Base-by-base conservation (phyloP, 768 basidiomycete species). In the Stropharia rugosoannulata region DNA sequence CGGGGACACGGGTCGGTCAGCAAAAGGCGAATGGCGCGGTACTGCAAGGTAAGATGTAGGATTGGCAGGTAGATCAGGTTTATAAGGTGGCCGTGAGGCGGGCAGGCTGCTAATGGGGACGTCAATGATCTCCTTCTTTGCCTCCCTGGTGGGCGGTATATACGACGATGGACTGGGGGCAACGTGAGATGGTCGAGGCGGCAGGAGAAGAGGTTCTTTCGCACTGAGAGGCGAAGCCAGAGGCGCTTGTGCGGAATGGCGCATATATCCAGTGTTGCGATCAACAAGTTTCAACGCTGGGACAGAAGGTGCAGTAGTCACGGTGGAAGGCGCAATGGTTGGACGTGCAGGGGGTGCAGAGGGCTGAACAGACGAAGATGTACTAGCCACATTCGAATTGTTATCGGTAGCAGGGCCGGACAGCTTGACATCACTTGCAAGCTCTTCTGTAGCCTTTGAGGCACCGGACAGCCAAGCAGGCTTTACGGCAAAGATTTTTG, bases 101-200 rank as follows among this genome's bases (percentile, higher is more conserved):
- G 50, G 40, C 1, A 42, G 41, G 29, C 22, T 42, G 4, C 29
- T 29, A 25, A 27, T 10, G n/a, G 51, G 42, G 18, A 22, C 13
- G 32, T 52, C 51, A 8, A 52, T 29, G n/a, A 52, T 16, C 42
- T 52, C 51, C 42, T 44, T 52, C 11, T 52, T 52, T 15, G 51
- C 51, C 16, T 43, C 51, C 41, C 51, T 18, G 1, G 41, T 52
- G 7, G 12, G 8, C 13, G 15, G 3, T 35, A 29, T 32, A 36
- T 19, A 13, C 15, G 38, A n/a, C 29, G 22, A 40, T 4, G 49
- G 19, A 3, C 19, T 6, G 6, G 9, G 8, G 4, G 15, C 16
- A 6, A 4, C 19, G 11, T 5, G 49, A 22, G 18, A n/a, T 2
- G 49, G 37, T 18, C 16, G 37, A 7, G 49, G 16, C 4, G 49